Percentiles rank a stretch among this genome's conserved stretches.
phyloP scores from a whole-genome alignment of 2,329 filamentous ascomycete species.

The Trichoderma simmonsii region DNA sequence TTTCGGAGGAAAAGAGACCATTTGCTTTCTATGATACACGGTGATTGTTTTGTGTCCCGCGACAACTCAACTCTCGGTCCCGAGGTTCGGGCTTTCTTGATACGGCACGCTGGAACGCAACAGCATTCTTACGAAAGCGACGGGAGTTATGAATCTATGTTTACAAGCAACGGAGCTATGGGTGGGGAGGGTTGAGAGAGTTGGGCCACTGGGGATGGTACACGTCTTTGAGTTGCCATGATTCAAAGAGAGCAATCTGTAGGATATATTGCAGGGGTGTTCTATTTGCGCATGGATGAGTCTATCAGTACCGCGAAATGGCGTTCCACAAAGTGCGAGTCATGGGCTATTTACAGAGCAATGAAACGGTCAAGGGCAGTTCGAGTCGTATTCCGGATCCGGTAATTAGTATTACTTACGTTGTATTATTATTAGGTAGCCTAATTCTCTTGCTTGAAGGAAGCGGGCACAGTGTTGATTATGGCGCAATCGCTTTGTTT shows the following conservation, averaged over 20 bases:
- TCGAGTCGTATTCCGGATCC: neutral
- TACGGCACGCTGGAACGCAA: neutral
- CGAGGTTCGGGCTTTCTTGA: neutral
- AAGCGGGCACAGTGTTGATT: neutral
- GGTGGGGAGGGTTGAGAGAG: neutral
- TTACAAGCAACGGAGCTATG: neutral
- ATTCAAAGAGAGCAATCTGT: neutral
- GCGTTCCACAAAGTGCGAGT: neutral
- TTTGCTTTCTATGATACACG: neutral
- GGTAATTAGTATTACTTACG: neutral
- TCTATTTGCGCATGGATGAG: neutral
- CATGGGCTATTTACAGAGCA: neutral
- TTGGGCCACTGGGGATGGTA: neutral
- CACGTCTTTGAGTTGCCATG: neutral
- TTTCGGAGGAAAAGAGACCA: neutral
- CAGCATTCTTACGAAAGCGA: neutral
- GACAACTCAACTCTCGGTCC: neutral
- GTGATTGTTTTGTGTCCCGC: neutral
- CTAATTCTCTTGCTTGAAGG: neutral
- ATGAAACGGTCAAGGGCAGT: neutral
- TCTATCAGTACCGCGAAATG: neutral
- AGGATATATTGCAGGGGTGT: neutral
- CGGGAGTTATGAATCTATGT: neutral
- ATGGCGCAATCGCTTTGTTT: neutral
- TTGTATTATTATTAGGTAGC: neutral